Base-by-base conservation (phyloP, 306 rosid species). In the Erythrophleum fordii region DNA sequence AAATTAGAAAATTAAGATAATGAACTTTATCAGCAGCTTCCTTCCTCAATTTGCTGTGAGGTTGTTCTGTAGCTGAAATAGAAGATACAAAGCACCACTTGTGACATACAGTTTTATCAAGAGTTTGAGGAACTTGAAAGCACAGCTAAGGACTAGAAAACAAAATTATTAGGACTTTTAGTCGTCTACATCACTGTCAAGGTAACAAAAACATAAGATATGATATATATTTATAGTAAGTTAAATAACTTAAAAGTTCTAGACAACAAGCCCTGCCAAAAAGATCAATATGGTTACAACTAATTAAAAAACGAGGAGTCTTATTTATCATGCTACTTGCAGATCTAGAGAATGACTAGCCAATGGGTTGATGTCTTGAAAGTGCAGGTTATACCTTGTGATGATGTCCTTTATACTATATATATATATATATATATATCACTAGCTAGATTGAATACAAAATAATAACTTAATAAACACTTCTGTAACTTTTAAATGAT, bases 381-480 rank as follows among this genome's bases (percentile, higher is more conserved):
- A 8, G 46, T 39, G 84, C 74, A 41, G 83, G 28, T 69, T 5
- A 75, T 75, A 79, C 81, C 81, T 83, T 69, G 87, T 44, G 45
- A 80, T 64, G 23, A 75, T 60, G 74, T 39, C 81, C 81, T 49
- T 69, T 80, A 79, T 51, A 34, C 87, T 83, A 39, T 39, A 39
- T 39, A 5, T 39, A 39, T 39, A 39, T 39, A 39, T 39, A 2
- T 3, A 39, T 39, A 5, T 39, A 39, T 39, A 7, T 39, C n/a
- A n/a, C n/a, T n/a, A 0, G 4, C 4, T 31, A 31, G 34, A 4
- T 4, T 31, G 34, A 31, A 31, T 4, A 31, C 34, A 1, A 31
- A 31, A 31, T 31, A 31, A 37, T 37, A 37, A 37, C 42, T 37
- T 37, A 42, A 4, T 42, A 9, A 42, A 42, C 13, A 11, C 48